A percentile compares a stretch with the other conserved stretches of the same genome.
phyloP scores from a whole-genome alignment of 1,284 basidiomycete species.

The Apiotrichum veenhuisii region DNA sequence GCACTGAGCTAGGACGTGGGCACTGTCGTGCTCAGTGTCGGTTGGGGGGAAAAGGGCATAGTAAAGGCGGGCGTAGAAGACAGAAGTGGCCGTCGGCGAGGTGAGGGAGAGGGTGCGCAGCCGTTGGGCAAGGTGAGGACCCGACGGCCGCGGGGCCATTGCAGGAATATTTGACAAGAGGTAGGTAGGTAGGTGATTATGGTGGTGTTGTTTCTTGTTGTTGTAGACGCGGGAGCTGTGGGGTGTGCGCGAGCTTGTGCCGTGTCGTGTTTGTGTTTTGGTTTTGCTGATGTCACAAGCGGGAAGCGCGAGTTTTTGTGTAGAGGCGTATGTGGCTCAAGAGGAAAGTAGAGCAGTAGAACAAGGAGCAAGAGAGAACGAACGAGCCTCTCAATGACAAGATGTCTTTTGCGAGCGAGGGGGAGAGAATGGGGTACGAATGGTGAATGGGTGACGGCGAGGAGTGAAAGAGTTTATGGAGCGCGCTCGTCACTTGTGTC shows the following conservation, averaged over 20 bases:
- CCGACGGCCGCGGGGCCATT: constrained; percentile 27
- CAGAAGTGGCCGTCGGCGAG: constrained; percentile 31
- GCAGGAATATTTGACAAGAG: not conserved
- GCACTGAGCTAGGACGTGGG: constrained; percentile 75
- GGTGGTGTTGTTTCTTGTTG: not conserved
- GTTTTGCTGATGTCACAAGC: not conserved
- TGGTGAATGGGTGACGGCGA: no score
- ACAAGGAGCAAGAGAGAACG: no score
- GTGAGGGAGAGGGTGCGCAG: constrained; percentile 33
- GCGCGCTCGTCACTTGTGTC: no score
- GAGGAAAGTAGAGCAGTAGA: no score
- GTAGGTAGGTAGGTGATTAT: no score
- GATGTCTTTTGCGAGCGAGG: no score
- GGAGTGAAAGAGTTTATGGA: no score
- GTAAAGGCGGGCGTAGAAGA: constrained; percentile 45
- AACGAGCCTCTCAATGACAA: no score
- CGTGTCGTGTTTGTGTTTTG: no score
- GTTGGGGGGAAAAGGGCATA: constrained; percentile 34
- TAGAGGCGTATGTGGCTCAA: no score
- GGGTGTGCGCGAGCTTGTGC: not conserved
- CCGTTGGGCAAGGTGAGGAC: constrained; percentile 30
- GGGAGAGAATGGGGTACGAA: no score
- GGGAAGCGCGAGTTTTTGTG: not conserved
- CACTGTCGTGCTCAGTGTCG: constrained; percentile 66
- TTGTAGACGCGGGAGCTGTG: not conserved